phyloP scores from a whole-genome alignment of 2,329 filamentous ascomycete species.

The Calonectria ilicicola region DNA sequence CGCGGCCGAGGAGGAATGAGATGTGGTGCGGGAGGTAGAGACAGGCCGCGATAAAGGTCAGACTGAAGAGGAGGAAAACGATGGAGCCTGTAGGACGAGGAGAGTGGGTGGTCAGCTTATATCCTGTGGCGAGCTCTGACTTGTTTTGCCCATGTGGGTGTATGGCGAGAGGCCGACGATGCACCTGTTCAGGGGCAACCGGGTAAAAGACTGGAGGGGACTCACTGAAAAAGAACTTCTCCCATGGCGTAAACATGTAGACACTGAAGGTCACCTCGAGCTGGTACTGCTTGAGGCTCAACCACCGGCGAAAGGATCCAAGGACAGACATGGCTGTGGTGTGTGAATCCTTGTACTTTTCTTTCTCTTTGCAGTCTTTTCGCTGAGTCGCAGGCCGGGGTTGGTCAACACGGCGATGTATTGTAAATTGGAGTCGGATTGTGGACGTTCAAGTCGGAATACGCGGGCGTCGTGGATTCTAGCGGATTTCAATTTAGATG shows the following conservation, averaged over 20 bases:
- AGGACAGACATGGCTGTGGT: slow-evolving; percentile 51
- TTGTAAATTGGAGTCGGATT: neutral
- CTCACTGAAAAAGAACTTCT: slow-evolving; percentile 98
- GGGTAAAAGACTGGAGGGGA: slow-evolving; percentile 25
- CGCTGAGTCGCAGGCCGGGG: neutral
- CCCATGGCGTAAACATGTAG: slow-evolving; percentile 96
- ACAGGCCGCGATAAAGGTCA: slow-evolving; percentile 86
- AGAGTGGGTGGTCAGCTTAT: slow-evolving; percentile 44
- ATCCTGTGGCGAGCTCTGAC: neutral
- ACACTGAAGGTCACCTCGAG: slow-evolving; percentile 97
- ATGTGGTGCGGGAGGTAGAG: slow-evolving; percentile 96
- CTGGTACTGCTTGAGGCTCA: slow-evolving; percentile 96
- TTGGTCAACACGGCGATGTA: neutral
- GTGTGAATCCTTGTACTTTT: slow-evolving; percentile 6
- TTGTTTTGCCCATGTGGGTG: neutral
- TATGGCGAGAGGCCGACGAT: neutral
- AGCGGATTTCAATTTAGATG: neutral
- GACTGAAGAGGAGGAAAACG: slow-evolving; percentile 88
- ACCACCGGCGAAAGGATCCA: slow-evolving; percentile 79
- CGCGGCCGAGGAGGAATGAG: slow-evolving; percentile 82
- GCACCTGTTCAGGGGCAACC: neutral
- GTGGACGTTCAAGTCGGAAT: neutral
- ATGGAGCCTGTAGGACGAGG: slow-evolving; percentile 75
- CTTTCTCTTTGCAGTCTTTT: neutral
- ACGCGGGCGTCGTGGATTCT: slow-evolving; percentile 5